phyloP scores from a whole-genome alignment of 805 yeast species.

The Pichia cabralensis region DNA sequence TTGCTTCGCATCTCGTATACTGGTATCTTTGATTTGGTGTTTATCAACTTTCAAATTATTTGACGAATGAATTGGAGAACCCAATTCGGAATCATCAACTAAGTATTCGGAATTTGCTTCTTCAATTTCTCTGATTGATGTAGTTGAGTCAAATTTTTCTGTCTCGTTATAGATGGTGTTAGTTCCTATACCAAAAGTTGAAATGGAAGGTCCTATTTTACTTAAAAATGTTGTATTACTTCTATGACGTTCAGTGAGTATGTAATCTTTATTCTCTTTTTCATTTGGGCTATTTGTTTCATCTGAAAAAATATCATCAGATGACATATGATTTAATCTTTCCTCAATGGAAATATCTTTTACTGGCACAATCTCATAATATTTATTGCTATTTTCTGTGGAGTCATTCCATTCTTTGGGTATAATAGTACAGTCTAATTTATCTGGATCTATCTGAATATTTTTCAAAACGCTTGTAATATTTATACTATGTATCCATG shows the following conservation, averaged over 20 bases:
- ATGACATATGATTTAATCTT: constrained; percentile 19
- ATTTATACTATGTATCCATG: constrained; percentile 53
- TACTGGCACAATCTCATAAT: constrained; percentile 15
- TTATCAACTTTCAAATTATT: too few species aligned
- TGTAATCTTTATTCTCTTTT: not conserved
- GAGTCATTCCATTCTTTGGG: not conserved
- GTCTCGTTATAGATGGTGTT: not conserved
- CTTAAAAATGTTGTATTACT: constrained; percentile 3
- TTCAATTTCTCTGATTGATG: not conserved
- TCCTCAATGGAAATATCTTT: constrained; percentile 22
- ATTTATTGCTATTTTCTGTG: too few species aligned
- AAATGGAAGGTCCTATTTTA: not conserved
- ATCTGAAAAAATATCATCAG: too few species aligned
- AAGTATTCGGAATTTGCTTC: too few species aligned
- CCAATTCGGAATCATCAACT: too few species aligned
- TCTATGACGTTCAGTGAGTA: not conserved
- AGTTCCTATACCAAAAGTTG: not conserved
- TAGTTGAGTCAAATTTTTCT: not conserved
- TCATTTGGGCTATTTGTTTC: not conserved
- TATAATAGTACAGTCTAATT: constrained; percentile 19
- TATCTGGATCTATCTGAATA: constrained; percentile 14
- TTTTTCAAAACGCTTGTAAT: constrained; percentile 37
- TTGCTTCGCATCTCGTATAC: too few species aligned
- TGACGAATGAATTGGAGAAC: too few species aligned
- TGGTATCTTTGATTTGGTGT: too few species aligned